Conservation (phyloP, 2,329 filamentous ascomycete genomes). For the Stylonectria norvegica region DNA sequence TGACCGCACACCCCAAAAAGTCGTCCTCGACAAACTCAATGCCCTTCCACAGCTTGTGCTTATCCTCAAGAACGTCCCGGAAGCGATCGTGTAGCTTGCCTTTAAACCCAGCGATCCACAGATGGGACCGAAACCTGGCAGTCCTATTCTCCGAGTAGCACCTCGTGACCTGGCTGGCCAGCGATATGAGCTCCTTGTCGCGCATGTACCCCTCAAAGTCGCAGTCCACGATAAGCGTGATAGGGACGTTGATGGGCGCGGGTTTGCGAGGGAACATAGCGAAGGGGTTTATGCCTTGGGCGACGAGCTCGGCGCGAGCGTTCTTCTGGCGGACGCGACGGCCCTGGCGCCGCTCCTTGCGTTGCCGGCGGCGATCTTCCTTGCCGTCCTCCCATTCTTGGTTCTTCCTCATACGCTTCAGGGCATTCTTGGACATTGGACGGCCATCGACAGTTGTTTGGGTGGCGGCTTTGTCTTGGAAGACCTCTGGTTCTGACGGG, state of each 20-base stretch:
- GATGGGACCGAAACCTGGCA: slow-evolving; percentile 63
- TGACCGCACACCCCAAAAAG: slow-evolving; percentile 65
- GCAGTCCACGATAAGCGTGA: slow-evolving; percentile 85
- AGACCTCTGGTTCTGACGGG: slow-evolving; percentile 4
- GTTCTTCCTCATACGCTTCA: slow-evolving; percentile 72
- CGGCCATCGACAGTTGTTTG: slow-evolving; percentile 8
- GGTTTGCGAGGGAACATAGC: slow-evolving; percentile 34
- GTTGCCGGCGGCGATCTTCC: slow-evolving; percentile 51
- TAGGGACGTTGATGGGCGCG: slow-evolving; percentile 57
- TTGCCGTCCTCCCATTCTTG: slow-evolving; percentile 74
- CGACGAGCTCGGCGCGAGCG: slow-evolving; percentile 49
- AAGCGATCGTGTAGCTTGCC: slow-evolving; percentile 75
- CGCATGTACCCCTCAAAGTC: slow-evolving; percentile 88
- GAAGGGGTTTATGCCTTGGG: slow-evolving; percentile 42
- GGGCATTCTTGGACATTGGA: slow-evolving; percentile 75
- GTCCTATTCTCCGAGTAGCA: slow-evolving; percentile 85
- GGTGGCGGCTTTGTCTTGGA: slow-evolving; percentile 1
- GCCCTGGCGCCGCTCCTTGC: slow-evolving; percentile 53
- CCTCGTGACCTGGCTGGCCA: slow-evolving; percentile 79
- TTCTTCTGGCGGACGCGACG: slow-evolving; percentile 47
- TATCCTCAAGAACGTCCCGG: slow-evolving; percentile 66
- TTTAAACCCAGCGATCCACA: slow-evolving; percentile 76
- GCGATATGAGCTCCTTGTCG: slow-evolving; percentile 78
- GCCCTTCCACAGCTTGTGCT: slow-evolving; percentile 76
- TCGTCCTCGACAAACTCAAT: slow-evolving; percentile 70